Base-by-base conservation (phyloP, 1,284 basidiomycete genomes). In the Ustilago lituana region DNA sequence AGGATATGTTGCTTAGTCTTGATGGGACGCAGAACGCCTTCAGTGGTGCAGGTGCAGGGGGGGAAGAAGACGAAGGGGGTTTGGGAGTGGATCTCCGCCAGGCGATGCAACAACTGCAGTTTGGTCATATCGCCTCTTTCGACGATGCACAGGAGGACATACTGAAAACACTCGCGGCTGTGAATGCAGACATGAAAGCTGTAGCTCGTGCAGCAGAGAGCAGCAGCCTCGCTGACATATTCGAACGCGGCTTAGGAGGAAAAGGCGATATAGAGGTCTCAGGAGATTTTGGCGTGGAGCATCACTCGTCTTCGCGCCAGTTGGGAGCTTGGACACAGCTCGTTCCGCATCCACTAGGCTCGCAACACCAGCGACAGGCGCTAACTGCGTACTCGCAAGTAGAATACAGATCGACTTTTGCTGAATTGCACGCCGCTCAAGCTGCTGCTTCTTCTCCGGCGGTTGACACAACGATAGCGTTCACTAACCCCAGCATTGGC, bases 101-200 rank as follows among this genome's bases (percentile, higher is more conserved):
- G 57, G 84, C 86, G 10, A 86, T 91, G 51, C 85, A 84, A 56
- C 82, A 85, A 69, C 82, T 91, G 46, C 88, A 91, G 82, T 83
- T 89, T 68, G 79, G 81, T 5, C 53, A 52, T 12, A 41, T 48
- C 11, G 36, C 47, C 9, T 47, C 17, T 15, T 5, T 23, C 22
- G 2, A 26, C 19, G 1, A 6, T 8, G 4, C 23, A 32, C n/a
- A 33, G 27, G 15, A 22, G 9, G 11, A 20, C 8, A 24, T 20
- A n/a, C 14, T 19, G 14, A 22, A 33, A 19, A 20, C 41, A 5
- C 27, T 22, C 23, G 39, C 17, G 15, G 22, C 33, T 23, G 24
- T 14, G 10, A 5, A 22, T 2, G n/a, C 26, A 12, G 51, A 49
- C n/a, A 37, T 50, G 33, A 40, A 27, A 12, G 27, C 44, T 0